Conservation (phyloP, 2,329 filamentous ascomycete species). For the Cercospora nicotianae region DNA sequence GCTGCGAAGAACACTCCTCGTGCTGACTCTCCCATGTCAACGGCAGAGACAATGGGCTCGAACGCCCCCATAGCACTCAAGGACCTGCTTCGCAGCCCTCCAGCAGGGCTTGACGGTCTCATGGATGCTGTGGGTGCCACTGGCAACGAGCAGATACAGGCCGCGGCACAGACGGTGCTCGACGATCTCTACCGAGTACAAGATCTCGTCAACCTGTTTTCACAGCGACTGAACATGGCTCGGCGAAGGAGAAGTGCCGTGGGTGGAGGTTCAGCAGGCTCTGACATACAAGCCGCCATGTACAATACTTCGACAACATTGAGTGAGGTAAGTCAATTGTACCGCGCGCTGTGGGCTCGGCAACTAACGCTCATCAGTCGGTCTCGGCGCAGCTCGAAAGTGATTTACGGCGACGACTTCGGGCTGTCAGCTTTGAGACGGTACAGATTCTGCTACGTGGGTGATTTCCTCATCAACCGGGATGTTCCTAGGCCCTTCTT, state of each 20-base stretch:
- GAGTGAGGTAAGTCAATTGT: slow-evolving; percentile 2
- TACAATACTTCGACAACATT: slow-evolving; percentile 8
- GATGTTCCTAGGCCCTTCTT: not conserved
- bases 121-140: slow-evolving; percentile 1
- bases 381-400: slow-evolving; percentile 11
- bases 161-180: slow-evolving; percentile 6
- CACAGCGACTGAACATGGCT: slow-evolving; percentile 4
- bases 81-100: slow-evolving; percentile 3
- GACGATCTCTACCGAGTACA: slow-evolving; percentile 10
- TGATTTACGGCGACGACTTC: slow-evolving; percentile 8
- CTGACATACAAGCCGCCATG: slow-evolving; percentile 8
- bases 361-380: not conserved
- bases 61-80: slow-evolving; percentile 2
- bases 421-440: slow-evolving; percentile 9
- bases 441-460: slow-evolving; percentile 9
- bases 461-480: not conserved
- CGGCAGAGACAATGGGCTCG: not conserved
- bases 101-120: slow-evolving; percentile 3
- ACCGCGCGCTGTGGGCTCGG: not conserved
- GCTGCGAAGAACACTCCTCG: slow-evolving; percentile 10
- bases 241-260: slow-evolving; percentile 8
- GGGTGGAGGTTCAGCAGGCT: not conserved
- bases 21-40: slow-evolving; percentile 3
- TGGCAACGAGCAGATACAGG: not conserved
- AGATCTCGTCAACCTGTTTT: slow-evolving; percentile 9